Percentiles rank a stretch among this genome's conserved stretches.
Conservation (phyloP, 2,329 filamentous ascomycete genomes). For the Botrytis fragariae region DNA sequence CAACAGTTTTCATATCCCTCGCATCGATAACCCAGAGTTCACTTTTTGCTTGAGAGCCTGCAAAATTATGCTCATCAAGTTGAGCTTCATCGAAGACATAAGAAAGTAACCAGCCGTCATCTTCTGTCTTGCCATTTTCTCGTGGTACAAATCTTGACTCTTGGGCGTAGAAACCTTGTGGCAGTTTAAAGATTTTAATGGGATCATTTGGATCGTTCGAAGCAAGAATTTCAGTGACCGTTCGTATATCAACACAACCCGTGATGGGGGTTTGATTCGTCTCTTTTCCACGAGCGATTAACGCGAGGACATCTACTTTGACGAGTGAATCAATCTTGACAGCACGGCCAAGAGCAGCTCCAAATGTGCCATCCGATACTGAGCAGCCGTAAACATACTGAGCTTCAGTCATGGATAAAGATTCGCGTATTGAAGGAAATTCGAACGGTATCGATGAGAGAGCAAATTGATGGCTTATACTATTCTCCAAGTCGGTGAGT, state of each 20-base stretch:
- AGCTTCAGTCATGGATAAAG: conserved; percentile 54
- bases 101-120: conserved; percentile 65
- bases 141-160: conserved; percentile 64
- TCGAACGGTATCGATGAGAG: conserved; percentile 65
- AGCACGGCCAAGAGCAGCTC: conserved; percentile 59
- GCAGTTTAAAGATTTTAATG: conserved; percentile 61
- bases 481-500: conserved; percentile 39
- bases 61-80: conserved; percentile 43
- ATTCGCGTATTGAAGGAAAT: conserved; percentile 59
- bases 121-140: conserved; percentile 46
- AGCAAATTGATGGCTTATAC: conserved; percentile 61
- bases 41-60: conserved; percentile 46
- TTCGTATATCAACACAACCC: conserved; percentile 61
- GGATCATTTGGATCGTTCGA: conserved; percentile 49
- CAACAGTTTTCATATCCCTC: conserved; percentile 57
- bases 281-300: conserved; percentile 53
- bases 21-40: conserved; percentile 71
- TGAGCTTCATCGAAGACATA: conserved; percentile 71
- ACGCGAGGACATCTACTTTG: conserved; percentile 55
- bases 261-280: conserved; percentile 49
- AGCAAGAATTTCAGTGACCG: conserved; percentile 50
- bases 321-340: conserved; percentile 65
- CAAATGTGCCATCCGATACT: conserved; percentile 55
- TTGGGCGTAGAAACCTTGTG: conserved; percentile 60
- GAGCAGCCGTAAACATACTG: conserved; percentile 68